Base-by-base conservation (phyloP, 495 filamentous ascomycete species). In the Xylaria curta region DNA sequence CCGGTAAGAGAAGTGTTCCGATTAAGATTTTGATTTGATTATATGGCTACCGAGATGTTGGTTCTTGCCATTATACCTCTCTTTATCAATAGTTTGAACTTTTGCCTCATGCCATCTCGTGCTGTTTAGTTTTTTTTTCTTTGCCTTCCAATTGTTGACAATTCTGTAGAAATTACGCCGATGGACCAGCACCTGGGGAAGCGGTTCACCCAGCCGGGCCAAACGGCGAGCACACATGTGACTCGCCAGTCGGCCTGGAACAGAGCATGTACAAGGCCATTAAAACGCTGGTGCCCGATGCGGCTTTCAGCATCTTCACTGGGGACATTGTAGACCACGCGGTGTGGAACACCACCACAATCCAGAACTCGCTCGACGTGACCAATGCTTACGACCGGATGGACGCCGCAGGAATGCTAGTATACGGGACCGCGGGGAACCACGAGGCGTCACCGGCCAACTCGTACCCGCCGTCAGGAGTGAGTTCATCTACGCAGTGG, bases 381-480 rank as follows among this genome's bases (percentile, higher is more conserved):
- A 81, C 81, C 38, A 78, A 81, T 28, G 82, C 85, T 3, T 89
- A 87, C 71, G 60, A 76, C 5, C 79, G 79, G 46, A 84, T 82
- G 74, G 72, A 74, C 6, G 62, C 61, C 12, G 81, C 80, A 3
- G 74, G 76, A 2, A 75, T 87, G 21, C 76, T 76, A 28, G 83
- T 89, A 13, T 89, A 85, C 69, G 77, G 83, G 31, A 85, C 85
- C 4, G 75, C 87, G 3, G 87, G 87, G 1, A 89, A 90, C 71
- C 88, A 90, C 68, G 88, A 90, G 56, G 76, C 82, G 2, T 82
- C 81, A 26, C 88, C 88, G 0, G 76, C 85, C 8, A 89, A 88
- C 68, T 80, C 84, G 13, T 88, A 87, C 72, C 85, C 85, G 4
- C 78, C 84, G 1, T 75, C 79, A 5, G 77, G 73, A 13, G 74